phyloP scores from a whole-genome alignment of 768 basidiomycete genomes.

The Amyloporia xantha region DNA sequence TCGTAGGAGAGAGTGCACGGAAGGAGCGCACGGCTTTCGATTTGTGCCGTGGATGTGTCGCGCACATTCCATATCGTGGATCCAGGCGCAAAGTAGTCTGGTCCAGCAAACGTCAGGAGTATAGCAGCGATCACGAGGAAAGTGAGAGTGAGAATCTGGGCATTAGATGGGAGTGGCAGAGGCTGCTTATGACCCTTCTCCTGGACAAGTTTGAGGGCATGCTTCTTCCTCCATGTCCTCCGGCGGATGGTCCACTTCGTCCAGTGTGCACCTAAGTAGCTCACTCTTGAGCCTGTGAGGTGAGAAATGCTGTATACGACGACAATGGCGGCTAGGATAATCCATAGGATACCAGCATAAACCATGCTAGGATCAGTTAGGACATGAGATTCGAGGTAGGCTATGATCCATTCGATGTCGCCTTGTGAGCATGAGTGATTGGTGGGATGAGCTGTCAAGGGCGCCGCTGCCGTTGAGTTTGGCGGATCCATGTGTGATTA shows the following conservation, averaged over 20 bases:
- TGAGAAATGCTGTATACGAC: slow-evolving; percentile 36
- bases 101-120: slow-evolving; percentile 48
- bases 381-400: slow-evolving; percentile 52
- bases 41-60: too few relatives aligned
- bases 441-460: slow-evolving; percentile 31
- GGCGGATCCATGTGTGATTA: slow-evolving; percentile 10
- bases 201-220: slow-evolving; percentile 29
- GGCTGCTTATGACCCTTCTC: slow-evolving; percentile 35
- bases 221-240: slow-evolving; percentile 50
- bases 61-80: slow-evolving; percentile 39
- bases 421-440: slow-evolving; percentile 39
- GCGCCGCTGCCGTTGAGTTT: slow-evolving; percentile 6
- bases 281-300: slow-evolving; percentile 34
- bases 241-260: slow-evolving; percentile 52
- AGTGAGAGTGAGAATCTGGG: slow-evolving; percentile 46
- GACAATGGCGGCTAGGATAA: slow-evolving; percentile 39
- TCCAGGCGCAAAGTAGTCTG: slow-evolving; percentile 63
- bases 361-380: slow-evolving; percentile 45
- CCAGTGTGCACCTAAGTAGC: slow-evolving; percentile 47
- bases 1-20: slow-evolving; percentile 16
- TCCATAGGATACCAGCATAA: slow-evolving; percentile 56
- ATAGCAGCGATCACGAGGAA: slow-evolving; percentile 38
- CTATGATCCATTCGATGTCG: slow-evolving; percentile 44
- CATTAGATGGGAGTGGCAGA: slow-evolving; percentile 51
- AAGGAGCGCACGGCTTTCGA: slow-evolving; percentile 10